phyloP scores from a whole-genome alignment of 1,284 basidiomycete genomes.

The Moesziomyces parantarcticus region DNA sequence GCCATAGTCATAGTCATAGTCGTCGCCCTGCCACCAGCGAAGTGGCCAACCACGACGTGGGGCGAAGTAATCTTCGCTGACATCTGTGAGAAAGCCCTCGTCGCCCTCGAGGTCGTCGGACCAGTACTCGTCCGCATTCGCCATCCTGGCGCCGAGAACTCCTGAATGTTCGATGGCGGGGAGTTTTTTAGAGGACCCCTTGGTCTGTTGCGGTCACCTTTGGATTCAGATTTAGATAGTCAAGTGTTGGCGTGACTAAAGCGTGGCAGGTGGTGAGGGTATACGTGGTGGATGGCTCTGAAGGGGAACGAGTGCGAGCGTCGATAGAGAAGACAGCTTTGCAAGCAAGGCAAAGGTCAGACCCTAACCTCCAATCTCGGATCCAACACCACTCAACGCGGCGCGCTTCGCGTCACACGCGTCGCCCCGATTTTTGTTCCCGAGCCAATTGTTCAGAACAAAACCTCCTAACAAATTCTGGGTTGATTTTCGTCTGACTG shows the following conservation, averaged over 20 bases:
- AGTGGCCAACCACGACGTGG: slow-evolving; percentile 13
- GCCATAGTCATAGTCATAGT: slow-evolving; percentile 9
- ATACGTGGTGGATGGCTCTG: neutral
- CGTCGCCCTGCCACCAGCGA: no score
- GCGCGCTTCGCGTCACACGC: slow-evolving; percentile 21
- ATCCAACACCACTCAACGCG: slow-evolving; percentile 50
- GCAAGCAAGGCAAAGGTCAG: neutral
- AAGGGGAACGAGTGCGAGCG: no score
- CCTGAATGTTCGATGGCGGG: neutral
- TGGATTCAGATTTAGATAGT: neutral
- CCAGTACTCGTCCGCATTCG: slow-evolving; percentile 43
- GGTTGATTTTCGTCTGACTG: neutral
- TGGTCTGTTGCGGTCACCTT: neutral
- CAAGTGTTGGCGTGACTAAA: neutral
- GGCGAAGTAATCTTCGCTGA: slow-evolving; percentile 30
- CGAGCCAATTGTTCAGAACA: neutral
- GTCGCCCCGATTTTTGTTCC: slow-evolving; percentile 5
- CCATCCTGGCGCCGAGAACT: slow-evolving; percentile 15
- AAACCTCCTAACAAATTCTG: no score
- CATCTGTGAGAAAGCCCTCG: slow-evolving; percentile 38
- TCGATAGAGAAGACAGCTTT: no score
- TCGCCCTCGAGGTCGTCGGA: slow-evolving; percentile 55
- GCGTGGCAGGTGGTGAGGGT: no score
- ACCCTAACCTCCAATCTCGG: slow-evolving; percentile 7
- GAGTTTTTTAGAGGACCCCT: neutral